Percentiles rank a stretch among this genome's conserved stretches.
These are phyloP conservation scores for Lipomyces lipofer DNA, from an alignment of 805 yeast species.

Conservation along the genomic window DNA sequence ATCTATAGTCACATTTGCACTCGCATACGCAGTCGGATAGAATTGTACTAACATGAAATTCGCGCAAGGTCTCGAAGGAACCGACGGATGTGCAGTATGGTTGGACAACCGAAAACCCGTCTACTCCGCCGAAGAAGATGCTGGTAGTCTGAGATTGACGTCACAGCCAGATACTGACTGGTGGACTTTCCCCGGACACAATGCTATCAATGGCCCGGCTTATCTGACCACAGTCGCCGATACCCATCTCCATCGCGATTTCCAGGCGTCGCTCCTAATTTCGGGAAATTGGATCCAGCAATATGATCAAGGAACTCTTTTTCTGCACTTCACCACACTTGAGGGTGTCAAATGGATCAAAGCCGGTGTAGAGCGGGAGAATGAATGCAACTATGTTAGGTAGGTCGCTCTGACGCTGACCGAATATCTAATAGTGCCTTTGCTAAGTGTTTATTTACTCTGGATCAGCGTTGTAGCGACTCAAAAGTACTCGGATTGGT, in stretches of 20 bases:
- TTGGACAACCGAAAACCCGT: not conserved
- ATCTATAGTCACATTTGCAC: too few relatives aligned
- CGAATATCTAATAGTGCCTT: not conserved
- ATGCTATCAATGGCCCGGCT: not conserved
- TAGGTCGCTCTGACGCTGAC: not conserved
- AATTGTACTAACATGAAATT: not conserved
- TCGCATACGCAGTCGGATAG: too few relatives aligned
- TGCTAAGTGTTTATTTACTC: not conserved
- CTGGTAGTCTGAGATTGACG: not conserved
- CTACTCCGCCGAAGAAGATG: not conserved
- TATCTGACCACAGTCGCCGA: not conserved
- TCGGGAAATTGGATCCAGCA: not conserved
- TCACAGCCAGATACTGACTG: not conserved
- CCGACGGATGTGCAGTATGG: not conserved
- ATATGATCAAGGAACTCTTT: not conserved
- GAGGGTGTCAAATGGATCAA: conserved; percentile 1
- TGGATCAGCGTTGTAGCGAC: not conserved
- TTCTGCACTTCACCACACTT: not conserved
- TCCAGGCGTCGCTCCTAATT: not conserved
- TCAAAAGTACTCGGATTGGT: not conserved
- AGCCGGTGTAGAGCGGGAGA: conserved; percentile 1
- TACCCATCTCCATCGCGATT: not conserved
- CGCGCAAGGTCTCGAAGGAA: not conserved
- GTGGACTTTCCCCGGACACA: not conserved
- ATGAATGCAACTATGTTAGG: not conserved